Percentiles rank a stretch among this genome's conserved stretches.
Conservation (phyloP, 2,329 filamentous ascomycete genomes). For the Verticillium dahliae region DNA sequence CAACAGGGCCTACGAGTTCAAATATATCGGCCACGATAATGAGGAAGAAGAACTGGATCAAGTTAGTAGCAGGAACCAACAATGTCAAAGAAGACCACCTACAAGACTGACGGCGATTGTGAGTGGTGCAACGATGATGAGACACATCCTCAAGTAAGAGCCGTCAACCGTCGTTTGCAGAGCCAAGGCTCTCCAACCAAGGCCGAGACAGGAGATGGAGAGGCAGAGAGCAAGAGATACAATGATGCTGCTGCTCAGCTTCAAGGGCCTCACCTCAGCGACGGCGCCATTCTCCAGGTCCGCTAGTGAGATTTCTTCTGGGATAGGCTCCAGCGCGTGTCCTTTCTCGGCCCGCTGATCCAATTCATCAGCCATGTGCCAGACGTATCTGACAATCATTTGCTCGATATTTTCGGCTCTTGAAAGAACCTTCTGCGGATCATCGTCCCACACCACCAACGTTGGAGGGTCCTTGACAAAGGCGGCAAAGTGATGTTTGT, state of each 20-base stretch:
- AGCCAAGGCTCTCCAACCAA: slow-evolving; percentile 48
- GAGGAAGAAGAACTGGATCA: slow-evolving; percentile 33
- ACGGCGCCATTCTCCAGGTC: slow-evolving; percentile 34
- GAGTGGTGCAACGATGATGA: slow-evolving; percentile 42
- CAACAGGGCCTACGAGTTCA: slow-evolving; percentile 41
- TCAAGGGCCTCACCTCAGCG: slow-evolving; percentile 35
- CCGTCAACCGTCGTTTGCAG: slow-evolving; percentile 47
- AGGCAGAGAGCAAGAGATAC: slow-evolving; percentile 46
- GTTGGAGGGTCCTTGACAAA: slow-evolving; percentile 51
- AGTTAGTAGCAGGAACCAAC: not conserved
- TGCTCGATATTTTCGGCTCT: slow-evolving; percentile 45
- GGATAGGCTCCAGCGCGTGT: slow-evolving; percentile 14
- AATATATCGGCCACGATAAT: slow-evolving; percentile 28
- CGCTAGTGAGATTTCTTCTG: slow-evolving; percentile 27
- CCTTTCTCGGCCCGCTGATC: slow-evolving; percentile 30
- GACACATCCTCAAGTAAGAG: slow-evolving; percentile 44
- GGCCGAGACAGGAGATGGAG: slow-evolving; percentile 43
- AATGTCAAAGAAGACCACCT: slow-evolving; percentile 1
- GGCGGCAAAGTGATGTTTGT: slow-evolving; percentile 60
- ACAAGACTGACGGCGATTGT: slow-evolving; percentile 50
- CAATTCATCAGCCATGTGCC: slow-evolving; percentile 34
- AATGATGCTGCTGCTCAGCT: slow-evolving; percentile 48
- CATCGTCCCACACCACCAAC: slow-evolving; percentile 57
- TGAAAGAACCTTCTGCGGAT: slow-evolving; percentile 47
- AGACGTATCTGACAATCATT: slow-evolving; percentile 51